Conservation (phyloP, 768 basidiomycete genomes). For the Favolaschia claudopus region DNA sequence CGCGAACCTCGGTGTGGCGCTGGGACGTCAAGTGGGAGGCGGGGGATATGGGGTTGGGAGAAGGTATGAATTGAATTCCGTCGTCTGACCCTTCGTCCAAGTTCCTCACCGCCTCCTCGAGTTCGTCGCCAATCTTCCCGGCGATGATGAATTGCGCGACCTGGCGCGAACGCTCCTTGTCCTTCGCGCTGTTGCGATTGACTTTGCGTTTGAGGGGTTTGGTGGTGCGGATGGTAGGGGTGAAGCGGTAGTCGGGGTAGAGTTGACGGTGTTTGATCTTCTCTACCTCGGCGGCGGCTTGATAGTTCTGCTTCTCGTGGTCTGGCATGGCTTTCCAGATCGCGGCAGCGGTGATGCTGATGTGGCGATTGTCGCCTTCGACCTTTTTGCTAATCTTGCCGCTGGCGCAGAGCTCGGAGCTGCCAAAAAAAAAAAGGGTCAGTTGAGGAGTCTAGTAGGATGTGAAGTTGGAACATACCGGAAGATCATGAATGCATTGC, state of each 20-base stretch:
- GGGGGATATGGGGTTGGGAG: neutral
- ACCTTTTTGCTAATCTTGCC: slow-evolving; percentile 55
- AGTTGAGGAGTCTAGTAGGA: slow-evolving; percentile 22
- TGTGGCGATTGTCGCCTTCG: slow-evolving; percentile 65
- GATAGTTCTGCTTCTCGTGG: slow-evolving; percentile 58
- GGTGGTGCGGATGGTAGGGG: slow-evolving; percentile 51
- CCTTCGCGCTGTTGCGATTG: slow-evolving; percentile 56
- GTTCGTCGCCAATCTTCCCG: slow-evolving; percentile 58
- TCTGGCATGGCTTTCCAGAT: slow-evolving; percentile 64
- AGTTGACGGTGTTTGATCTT: slow-evolving; percentile 55
- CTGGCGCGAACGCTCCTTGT: slow-evolving; percentile 55
- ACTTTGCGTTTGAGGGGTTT: slow-evolving; percentile 58
- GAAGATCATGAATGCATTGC: slow-evolving; percentile 86
- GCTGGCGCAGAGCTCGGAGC: slow-evolving; percentile 61
- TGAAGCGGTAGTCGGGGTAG: slow-evolving; percentile 65
- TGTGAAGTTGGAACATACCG: slow-evolving; percentile 60
- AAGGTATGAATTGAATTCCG: neutral
- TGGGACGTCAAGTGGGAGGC: slow-evolving; percentile 5
- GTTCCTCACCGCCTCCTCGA: slow-evolving; percentile 51
- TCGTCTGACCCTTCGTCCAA: slow-evolving; percentile 32
- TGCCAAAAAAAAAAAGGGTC: slow-evolving; percentile 35
- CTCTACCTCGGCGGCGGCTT: slow-evolving; percentile 57
- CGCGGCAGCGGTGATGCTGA: slow-evolving; percentile 62
- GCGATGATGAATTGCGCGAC: slow-evolving; percentile 58
- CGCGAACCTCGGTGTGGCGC: slow-evolving; percentile 36